Evolutionary conservation across 768 basidiomycete genomes (phyloP), one percentile per base, ranked within the genome.

Genomic region (Sarcodon sp.): DNA sequence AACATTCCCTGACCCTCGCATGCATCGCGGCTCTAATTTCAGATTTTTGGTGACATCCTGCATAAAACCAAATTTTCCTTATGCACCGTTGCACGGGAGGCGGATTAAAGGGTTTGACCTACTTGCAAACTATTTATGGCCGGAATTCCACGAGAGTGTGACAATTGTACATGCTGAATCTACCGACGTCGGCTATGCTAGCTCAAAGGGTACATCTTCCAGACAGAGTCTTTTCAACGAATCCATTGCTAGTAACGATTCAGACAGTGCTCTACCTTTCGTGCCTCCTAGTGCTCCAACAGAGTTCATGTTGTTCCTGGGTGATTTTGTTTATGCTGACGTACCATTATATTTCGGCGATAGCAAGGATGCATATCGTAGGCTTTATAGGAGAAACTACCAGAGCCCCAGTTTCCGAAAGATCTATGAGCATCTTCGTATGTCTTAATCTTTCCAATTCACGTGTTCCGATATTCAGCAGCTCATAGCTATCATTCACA

Each of bases 241-340:
- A 27, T 27, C 21, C 21, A 27, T 27, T 27, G 21, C 21, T 27
- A 27, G 21, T 27, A 27, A 27, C 21, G 21, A 33, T 35, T 10
- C 48, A 37, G 50, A 43, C 45, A 43, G 50, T 39, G 45, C 50
- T 35, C 37, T 52, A 36, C 32, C 53, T 34, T 49, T 33, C 46
- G 35, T 15, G 32, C 49, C 49, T 44, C 39, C 44, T 46, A 44
- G 31, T 18, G 54, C 63, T 16, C 66, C 65, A 3, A 62, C 71
- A 4, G 77, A 78, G 46, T 87, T 86, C 54, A 61, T 86, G 62
- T 57, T 85, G 6, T 77, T 86, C 59, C 63, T 87, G 44, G 84
- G 84, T 5, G 84, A 87, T 57, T 83, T 81, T 51, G 80, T 88
- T 52, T 85, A 87, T 53, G 79, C 80, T 1, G 83, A 87, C 54